Percentiles rank a stretch among this genome's conserved stretches.
Evolutionary conservation across 495 filamentous ascomycete species (phyloP).

Genomic region (Poronia punctata): DNA sequence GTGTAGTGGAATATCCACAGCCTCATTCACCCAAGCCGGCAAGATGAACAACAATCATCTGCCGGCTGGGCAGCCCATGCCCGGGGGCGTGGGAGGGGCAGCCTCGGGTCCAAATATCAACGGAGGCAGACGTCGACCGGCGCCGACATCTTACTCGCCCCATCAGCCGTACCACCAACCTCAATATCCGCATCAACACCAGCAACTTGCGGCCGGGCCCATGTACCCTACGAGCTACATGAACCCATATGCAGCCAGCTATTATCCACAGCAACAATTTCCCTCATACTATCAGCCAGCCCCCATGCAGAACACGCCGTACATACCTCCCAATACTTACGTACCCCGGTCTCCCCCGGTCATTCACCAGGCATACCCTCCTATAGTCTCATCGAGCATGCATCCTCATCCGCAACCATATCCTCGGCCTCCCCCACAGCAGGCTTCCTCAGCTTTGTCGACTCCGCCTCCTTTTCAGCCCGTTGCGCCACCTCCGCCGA

Average conservation of each 20-base stretch:
- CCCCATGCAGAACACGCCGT: constrained; percentile 25
- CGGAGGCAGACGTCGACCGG: constrained; percentile 22
- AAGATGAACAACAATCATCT: constrained; percentile 58
- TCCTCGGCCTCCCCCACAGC: constrained; percentile 32
- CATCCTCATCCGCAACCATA: constrained; percentile 29
- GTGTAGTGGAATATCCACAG: constrained; percentile 42
- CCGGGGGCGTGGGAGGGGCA: constrained; percentile 24
- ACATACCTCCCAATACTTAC: constrained; percentile 32
- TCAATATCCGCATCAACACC: constrained; percentile 12
- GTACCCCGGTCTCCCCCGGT: constrained; percentile 31
- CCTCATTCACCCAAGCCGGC: constrained; percentile 45
- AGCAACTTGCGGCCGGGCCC: constrained; percentile 23
- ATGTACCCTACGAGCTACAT: constrained; percentile 31
- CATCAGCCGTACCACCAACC: constrained; percentile 18
- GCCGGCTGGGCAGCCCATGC: constrained; percentile 55
- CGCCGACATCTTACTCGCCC: constrained; percentile 30
- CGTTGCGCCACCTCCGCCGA: constrained; percentile 31
- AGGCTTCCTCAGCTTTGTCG: constrained; percentile 32
- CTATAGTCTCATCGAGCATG: constrained; percentile 30
- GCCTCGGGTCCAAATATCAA: constrained; percentile 17
- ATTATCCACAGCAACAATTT: constrained; percentile 27
- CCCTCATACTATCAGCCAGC: constrained; percentile 38
- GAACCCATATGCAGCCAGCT: constrained; percentile 29
- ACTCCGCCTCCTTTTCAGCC: constrained; percentile 33
- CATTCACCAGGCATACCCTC: constrained; percentile 36